These are phyloP conservation scores for Leishmania martiniquensis DNA, from an alignment of 208 protist genomes.

Conservation along the genomic window DNA sequence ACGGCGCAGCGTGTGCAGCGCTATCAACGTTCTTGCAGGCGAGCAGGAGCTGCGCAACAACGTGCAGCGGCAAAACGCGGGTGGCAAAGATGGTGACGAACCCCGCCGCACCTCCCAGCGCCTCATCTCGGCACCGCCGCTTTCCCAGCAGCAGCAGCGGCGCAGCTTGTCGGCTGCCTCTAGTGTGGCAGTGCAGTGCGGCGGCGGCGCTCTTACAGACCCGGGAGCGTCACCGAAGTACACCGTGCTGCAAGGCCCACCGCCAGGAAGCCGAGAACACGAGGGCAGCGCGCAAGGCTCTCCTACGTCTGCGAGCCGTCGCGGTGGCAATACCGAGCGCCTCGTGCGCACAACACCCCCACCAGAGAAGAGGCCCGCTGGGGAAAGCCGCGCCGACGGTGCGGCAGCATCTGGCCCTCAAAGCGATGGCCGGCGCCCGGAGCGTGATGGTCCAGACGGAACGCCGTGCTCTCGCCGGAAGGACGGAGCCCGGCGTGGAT, in stretches of 20 bases:
- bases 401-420: not conserved
- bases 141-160: conserved; percentile 2
- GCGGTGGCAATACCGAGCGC: conserved; percentile 5
- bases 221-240: conserved; percentile 20
- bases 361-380: conserved; percentile 6
- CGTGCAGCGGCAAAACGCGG: conserved; percentile 14
- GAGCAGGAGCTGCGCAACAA: conserved; percentile 39
- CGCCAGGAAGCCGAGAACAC: not conserved
- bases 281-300: not conserved
- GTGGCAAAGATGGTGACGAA: not conserved
- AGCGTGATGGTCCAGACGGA: not conserved
- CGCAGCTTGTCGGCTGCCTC: conserved; percentile 21
- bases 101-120: conserved; percentile 10
- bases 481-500: not conserved
- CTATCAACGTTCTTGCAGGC: conserved; percentile 47
- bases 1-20: conserved; percentile 29
- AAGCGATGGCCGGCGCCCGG: not conserved
- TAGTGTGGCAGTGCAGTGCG: not conserved
- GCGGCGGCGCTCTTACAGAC: conserved; percentile 13
- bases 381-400: not conserved
- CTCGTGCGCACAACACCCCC: not conserved
- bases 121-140: not conserved
- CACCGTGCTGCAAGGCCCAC: not conserved
- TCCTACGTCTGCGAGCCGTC: conserved; percentile 22
- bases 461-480: not conserved